Conservation (phyloP, 345 rosid species). For the Durio zibethinus region DNA sequence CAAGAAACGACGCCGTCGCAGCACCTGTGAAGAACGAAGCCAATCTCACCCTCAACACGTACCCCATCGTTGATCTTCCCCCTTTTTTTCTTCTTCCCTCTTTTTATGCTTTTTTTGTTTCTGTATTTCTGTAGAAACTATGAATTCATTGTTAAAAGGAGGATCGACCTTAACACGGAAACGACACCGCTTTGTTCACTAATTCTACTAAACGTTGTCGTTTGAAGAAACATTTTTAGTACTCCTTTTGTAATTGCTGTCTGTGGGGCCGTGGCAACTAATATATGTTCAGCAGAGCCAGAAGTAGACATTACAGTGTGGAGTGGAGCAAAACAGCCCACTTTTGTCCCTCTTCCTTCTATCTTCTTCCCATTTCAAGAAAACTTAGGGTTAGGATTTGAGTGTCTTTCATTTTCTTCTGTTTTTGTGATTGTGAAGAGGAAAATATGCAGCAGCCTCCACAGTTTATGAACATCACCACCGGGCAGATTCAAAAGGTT, state of each 20-base stretch:
- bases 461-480: conserved; percentile 37
- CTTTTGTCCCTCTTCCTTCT: background rate
- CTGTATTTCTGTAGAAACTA: too few species aligned
- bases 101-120: background rate
- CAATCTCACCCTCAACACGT: conserved; percentile 80
- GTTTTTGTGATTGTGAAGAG: background rate
- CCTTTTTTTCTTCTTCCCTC: conserved; percentile 4
- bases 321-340: background rate
- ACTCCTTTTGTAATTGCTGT: background rate
- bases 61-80: conserved; percentile 56
- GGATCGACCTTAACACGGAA: background rate
- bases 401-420: background rate
- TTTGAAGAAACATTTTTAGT: background rate
- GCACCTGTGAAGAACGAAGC: conserved; percentile 95
- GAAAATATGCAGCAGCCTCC: conserved; percentile 41
- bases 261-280: background rate
- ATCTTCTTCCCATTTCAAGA: background rate
- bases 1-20: conserved; percentile 74
- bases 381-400: conserved; percentile 4
- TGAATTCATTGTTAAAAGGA: background rate
- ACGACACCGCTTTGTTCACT: background rate
- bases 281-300: background rate
- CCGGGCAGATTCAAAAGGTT: conserved; percentile 58
- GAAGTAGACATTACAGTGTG: background rate
- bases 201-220: background rate